Base-by-base conservation (phyloP, 1,284 basidiomycete genomes). In the Irpex lacteus region DNA sequence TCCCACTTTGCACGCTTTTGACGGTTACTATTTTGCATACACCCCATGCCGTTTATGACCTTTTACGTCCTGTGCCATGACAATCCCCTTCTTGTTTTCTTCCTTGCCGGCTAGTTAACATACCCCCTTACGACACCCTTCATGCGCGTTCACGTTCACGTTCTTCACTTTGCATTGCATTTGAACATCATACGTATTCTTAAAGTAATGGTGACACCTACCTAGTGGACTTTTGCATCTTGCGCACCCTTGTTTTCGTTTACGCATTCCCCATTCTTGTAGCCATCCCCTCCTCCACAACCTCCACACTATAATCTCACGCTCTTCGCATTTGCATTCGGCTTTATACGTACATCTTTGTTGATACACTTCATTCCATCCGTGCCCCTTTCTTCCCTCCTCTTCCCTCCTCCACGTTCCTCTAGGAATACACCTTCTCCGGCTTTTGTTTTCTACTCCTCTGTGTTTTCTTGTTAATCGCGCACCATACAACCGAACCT, bases 11-110 rank as follows among this genome's bases (percentile, higher is more conserved):
- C 58, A 40, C 38, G 53, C 21, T 21, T 36, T 60, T 53, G 19
- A 38, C 59, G 59, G 21, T 32, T 32, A 1, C 58, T 37, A 1
- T 15, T 4, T 40, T 18, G 8, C 32, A 9, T 36, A n/a, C 56
- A 58, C 15, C 56, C 32, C 44, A 49, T 61, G 54, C 54, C 54
- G 5, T 56, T 56, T 36, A 56, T 56, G 54, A 56, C 54, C 21
- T 37, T 32, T 56, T 9, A 56, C 54, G 54, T 56, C 32, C 5
- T 37, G 54, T 21, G 32, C 13, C 54, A 56, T 21, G 32, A 36
- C 54, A 26, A 7, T 5, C 4, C 26, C 26, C 5, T 18, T 6
- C 19, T 53, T 4, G 0, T 21, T 21, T 53, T 26, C 19, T 19
- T 26, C 19, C 6, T 18, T 5, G 11, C 8, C 21, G 5, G 50